Evolutionary conservation across 225 moss, liverwort and hornwort species (phyloP), one percentile per base, ranked within the genome.

Genomic region (Ulota crispa): DNA sequence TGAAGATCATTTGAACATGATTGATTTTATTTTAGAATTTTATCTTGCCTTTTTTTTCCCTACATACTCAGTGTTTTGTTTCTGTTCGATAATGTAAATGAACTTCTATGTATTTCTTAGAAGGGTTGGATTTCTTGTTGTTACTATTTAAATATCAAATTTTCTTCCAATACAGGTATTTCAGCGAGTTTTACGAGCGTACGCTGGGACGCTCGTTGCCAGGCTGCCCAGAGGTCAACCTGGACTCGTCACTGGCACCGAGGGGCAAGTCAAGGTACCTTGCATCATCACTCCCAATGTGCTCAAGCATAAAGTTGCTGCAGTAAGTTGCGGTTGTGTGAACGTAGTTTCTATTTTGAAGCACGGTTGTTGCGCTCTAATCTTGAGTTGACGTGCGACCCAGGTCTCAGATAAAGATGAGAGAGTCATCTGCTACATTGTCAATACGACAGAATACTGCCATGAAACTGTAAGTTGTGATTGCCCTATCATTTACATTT

Each of bases 381-480:
- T 56, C 59, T 64, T 64, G 47, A 73, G 68, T 76, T 73, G 34
- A n/a, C 72, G 53, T 71, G 77, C 64, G 42, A 63, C 55, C 88
- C 88, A 98, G 97, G 94, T 96, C 34, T 93, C 99, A 65, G 99
- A 99, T 76, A 92, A 92, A 80, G 99, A 96, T 70, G 99, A 99
- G 85, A 93, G 93, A 73, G 91, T 99, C 41, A 96, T 99, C 53
- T 99, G 99, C 87, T 99, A 95, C 79, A 95, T 99, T 70, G 99
- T 99, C 12, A 99, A 99, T 85, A 96, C 99, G 39, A 96, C 99
- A 28, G 99, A 99, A 74, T 99, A 99, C 80, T 99, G 99, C 89
- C 94, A 94, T 87, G 99, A 99, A 86, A 99, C 99, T 89, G 97
- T 97, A 88, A 62, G 75, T 87, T 32, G 15, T 72, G 47, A 11